phyloP scores from a whole-genome alignment of 306 rosid genomes.

The Dicorynia guianensis region DNA sequence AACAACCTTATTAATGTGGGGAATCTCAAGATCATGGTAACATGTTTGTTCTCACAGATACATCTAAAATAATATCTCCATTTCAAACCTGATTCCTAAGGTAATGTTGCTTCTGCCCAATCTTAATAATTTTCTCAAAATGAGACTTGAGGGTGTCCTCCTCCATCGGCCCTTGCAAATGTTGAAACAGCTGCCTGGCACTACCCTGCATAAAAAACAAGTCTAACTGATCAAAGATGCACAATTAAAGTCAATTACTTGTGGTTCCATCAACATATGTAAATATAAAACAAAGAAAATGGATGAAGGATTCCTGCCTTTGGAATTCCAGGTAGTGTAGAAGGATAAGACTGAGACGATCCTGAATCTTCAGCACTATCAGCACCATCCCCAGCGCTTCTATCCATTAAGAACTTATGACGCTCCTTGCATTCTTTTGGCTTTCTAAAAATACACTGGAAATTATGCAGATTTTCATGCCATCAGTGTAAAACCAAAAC shows the following conservation, averaged over 20 bases:
- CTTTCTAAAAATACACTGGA: slow-evolving; percentile 79
- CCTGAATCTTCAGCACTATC: slow-evolving; percentile 96
- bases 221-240: slow-evolving; percentile 35
- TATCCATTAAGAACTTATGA: slow-evolving; percentile 82
- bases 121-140: slow-evolving; percentile 80
- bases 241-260: slow-evolving; percentile 18
- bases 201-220: slow-evolving; percentile 71
- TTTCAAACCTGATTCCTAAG: slow-evolving; percentile 70
- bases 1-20: background rate
- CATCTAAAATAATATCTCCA: background rate
- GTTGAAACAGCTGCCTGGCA: slow-evolving; percentile 89
- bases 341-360: slow-evolving; percentile 85
- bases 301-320: slow-evolving; percentile 60
- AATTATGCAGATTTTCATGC: slow-evolving; percentile 28
- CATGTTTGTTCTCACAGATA: background rate
- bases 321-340: slow-evolving; percentile 84
- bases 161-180: slow-evolving; percentile 83
- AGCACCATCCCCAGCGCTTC: slow-evolving; percentile 77
- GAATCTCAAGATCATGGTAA: background rate
- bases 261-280: background rate
- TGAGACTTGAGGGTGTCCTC: slow-evolving; percentile 81
- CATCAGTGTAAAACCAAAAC: background rate
- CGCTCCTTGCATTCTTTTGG: slow-evolving; percentile 91
- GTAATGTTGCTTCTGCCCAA: slow-evolving; percentile 70
- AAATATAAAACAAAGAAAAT: background rate